Base-by-base conservation (phyloP, 805 yeast genomes). In the Kregervanrija fluxuum region DNA sequence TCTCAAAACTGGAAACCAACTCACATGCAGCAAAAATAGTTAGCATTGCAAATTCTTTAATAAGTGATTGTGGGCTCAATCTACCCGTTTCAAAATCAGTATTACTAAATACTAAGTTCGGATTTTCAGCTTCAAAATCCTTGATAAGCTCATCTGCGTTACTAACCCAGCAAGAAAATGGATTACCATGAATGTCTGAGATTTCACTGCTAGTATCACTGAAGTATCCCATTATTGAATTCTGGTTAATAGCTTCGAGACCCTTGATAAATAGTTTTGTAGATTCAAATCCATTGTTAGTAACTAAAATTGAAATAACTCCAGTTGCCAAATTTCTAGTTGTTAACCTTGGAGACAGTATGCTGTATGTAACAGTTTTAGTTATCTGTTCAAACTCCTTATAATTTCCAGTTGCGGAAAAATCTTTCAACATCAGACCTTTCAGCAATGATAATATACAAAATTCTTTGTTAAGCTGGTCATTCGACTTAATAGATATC, bases 301-400 rank as follows among this genome's bases (percentile, higher is more conserved):
- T 59, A 16, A 60, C 46, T 8, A 82, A 56, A 40, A 79, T 73
- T 22, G 78, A 73, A 42, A 89, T 66, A 50, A 90, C 75, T 48
- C 90, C 96, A 1, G 91, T 82, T 1, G 88, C 93, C 33, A 82
- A 68, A 52, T 79, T 83, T 51, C 96, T 70, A 0, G 97, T 88
- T 2, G 81, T 67, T 33, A 89, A 65, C 44, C 86, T 72, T 0
- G 89, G 80, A 3, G 96, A 86, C 8, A 84, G 60, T 38, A 93
- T 66, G 8, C 93, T 85, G 33, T 85, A 79, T 0, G 86, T 67
- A 6, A 89, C 70, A 1, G 93, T 78, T 33, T 74, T 77, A 9
- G 83, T 67, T 51, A 76, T 68, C 11, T 68, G 54, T 33, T 66
- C 65, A 8, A 71, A 74, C 45, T 60, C 70, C 47, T 66, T 53